phyloP scores from a whole-genome alignment of 2,329 filamentous ascomycete genomes.

The Cordyceps tenuipes region DNA sequence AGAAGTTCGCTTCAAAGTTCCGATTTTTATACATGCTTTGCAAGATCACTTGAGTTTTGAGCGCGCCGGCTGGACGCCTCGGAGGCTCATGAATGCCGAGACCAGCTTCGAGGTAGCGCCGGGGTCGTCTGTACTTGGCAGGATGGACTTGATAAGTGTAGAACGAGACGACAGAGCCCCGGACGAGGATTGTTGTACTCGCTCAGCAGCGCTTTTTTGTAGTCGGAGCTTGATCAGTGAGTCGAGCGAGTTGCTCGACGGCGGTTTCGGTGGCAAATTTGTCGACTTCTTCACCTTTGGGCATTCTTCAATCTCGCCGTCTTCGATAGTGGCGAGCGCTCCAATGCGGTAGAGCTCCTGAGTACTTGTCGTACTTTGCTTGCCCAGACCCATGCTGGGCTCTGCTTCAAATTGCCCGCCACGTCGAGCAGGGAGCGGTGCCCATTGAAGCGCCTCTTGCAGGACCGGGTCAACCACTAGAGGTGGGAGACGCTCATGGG shows the following conservation, averaged over 20 bases:
- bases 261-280: not conserved
- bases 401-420: not conserved
- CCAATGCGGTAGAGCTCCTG: not conserved
- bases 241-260: not conserved
- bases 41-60: not conserved
- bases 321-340: not conserved
- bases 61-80: slow-evolving; percentile 20
- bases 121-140: slow-evolving; percentile 15
- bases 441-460: not conserved
- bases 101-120: slow-evolving; percentile 22
- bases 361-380: too few relatives aligned
- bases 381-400: not conserved
- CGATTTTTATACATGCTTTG: not conserved
- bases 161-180: not conserved
- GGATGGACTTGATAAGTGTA: not conserved
- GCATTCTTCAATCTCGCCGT: slow-evolving; percentile 1
- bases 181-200: not conserved
- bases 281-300: not conserved
- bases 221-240: not conserved
- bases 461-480: not conserved
- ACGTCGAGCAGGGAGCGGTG: not conserved
- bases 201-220: not conserved
- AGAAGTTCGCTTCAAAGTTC: not conserved
- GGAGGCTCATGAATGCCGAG: slow-evolving; percentile 24
- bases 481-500: not conserved